Conservation (phyloP, 495 filamentous ascomycete genomes). For the Aspergillus bertholletiae region DNA sequence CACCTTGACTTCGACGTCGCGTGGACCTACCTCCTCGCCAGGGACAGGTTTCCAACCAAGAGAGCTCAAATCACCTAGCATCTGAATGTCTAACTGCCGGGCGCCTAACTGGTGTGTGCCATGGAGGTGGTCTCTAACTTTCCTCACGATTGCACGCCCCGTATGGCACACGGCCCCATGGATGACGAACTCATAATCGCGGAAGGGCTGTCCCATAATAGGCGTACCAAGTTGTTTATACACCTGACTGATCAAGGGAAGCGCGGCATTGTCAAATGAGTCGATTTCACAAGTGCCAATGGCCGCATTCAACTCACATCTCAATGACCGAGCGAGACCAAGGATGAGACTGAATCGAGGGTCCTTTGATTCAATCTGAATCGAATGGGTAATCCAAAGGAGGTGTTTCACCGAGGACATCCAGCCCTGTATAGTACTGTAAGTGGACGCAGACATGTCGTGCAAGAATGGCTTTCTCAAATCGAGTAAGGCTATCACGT, state of each 20-base stretch:
- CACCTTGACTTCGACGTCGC: conserved; percentile 31
- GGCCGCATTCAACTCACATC: conserved; percentile 34
- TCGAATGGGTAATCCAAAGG: conserved; percentile 49
- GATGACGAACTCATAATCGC: too few species aligned
- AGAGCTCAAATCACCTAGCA: background rate
- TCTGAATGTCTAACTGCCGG: background rate
- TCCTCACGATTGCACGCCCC: background rate
- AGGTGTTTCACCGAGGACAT: background rate
- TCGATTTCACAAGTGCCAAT: conserved; percentile 41
- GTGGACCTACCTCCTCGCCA: conserved; percentile 16
- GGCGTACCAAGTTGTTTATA: conserved; percentile 17
- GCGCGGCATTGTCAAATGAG: conserved; percentile 4
- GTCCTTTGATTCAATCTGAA: conserved; percentile 32
- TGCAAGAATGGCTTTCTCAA: conserved; percentile 24
- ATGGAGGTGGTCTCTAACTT: background rate
- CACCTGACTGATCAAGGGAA: conserved; percentile 11
- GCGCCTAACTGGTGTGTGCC: background rate
- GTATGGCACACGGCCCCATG: conserved; percentile 13
- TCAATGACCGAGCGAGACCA: conserved; percentile 37
- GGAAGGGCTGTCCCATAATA: too few species aligned
- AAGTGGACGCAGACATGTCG: conserved; percentile 6
- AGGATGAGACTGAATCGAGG: conserved; percentile 32
- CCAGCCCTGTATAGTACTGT: conserved; percentile 14
- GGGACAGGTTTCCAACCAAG: conserved; percentile 6
- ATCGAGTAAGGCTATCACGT: conserved; percentile 32